Evolutionary conservation across 192 early-diverging fungal species (phyloP), one percentile per base, ranked within the genome.

Genomic region (Backusella macrospora): DNA sequence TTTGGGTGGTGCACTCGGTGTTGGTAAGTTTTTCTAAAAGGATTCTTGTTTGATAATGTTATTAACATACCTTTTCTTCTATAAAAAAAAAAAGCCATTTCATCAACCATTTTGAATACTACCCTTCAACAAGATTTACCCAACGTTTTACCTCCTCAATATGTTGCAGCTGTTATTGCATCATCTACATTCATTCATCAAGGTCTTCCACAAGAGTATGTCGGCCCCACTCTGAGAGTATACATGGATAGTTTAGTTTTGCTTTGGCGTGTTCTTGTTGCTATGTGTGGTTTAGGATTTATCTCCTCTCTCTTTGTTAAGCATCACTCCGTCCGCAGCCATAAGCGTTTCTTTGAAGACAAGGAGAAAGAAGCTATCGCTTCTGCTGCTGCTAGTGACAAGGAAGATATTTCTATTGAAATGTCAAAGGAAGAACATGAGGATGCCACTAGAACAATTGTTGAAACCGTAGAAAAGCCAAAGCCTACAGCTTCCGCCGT

Each of bases 1-100:
- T 2, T 38, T 78, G 48, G 76, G 76, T 37, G 72, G 76, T 40
- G 76, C 76, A 1, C 65, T 78, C 40, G 76, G 76, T 45, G 47
- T 75, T 16, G 73, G 67, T 69, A 69, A 69, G 18, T 6, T 16
- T 47, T 34, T 34, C 29, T 34, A 1, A 34, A 34, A 34, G 2
- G 2, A 34, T 34, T 34, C 29, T 34, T 34, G 29, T 34, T 34
- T 34, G 29, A 49, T 18, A 49, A 23, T 18, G 18, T 15, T 21
- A 5, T 43, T 18, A 10, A 44, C 2, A 65, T 14, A 16, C 14
- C 12, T 8, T 5, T 40, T 8, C 1, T 14, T 15, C 12, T 40
- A 14, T 69, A 68, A 62, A n/a, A n/a, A n/a, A n/a, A n/a, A n/a
- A n/a, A n/a, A 59, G 73, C 73, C 15, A 67, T 74, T 12, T 42